Percentiles rank a stretch among this genome's conserved stretches.
phyloP scores from a whole-genome alignment of 2,329 filamentous ascomycete genomes.

The Cladosporium colombiae region DNA sequence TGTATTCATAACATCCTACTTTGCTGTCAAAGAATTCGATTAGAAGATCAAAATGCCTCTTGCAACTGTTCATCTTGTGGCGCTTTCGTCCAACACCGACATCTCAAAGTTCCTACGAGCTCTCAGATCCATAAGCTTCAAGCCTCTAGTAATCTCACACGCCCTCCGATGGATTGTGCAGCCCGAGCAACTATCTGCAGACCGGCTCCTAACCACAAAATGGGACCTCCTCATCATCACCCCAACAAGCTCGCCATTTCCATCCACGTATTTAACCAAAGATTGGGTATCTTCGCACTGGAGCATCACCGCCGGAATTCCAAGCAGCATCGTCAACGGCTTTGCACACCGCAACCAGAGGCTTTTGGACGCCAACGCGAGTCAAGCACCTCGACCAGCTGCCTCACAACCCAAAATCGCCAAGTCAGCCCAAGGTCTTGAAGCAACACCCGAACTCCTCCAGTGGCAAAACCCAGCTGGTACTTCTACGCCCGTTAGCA shows the following conservation, averaged over 20 bases:
- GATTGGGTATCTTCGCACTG: conserved; percentile 35
- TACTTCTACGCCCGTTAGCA: conserved; percentile 52
- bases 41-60: conserved; percentile 46
- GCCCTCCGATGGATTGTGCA: conserved; percentile 54
- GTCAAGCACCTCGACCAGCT: conserved; percentile 41
- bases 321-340: conserved; percentile 43
- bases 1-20: too few relatives aligned
- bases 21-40: too few relatives aligned
- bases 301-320: conserved; percentile 45
- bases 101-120: conserved; percentile 44
- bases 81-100: conserved; percentile 39
- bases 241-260: conserved; percentile 30
- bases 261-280: conserved; percentile 25
- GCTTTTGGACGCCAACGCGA: conserved; percentile 39
- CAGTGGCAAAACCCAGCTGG: conserved; percentile 48
- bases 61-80: conserved; percentile 50
- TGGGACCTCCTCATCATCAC: conserved; percentile 55
- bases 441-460: conserved; percentile 54
- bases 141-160: conserved; percentile 46
- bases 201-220: conserved; percentile 43
- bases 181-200: conserved; percentile 45
- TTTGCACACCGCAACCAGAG: conserved; percentile 40
- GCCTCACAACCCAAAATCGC: conserved; percentile 35
- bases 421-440: conserved; percentile 51
- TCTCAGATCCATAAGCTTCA: conserved; percentile 37